phyloP scores from a whole-genome alignment of 768 basidiomycete genomes.

The Wakefieldia striispora region DNA sequence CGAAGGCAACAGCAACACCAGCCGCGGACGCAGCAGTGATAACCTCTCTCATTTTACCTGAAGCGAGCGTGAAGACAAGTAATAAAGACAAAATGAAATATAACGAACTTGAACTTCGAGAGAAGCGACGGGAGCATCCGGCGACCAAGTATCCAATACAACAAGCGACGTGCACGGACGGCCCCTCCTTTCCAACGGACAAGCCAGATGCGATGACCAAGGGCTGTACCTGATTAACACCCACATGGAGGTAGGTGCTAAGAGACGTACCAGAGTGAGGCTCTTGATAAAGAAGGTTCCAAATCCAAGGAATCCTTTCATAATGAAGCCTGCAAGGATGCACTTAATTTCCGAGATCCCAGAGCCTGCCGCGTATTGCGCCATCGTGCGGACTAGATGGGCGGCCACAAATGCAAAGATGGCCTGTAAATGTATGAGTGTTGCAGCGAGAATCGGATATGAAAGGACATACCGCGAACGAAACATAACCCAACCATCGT shows the following conservation, averaged over 20 bases:
- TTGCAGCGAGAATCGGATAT: background rate
- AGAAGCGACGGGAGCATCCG: constrained; percentile 75
- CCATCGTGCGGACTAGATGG: constrained; percentile 83
- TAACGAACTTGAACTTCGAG: constrained; percentile 78
- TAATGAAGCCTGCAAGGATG: constrained; percentile 94
- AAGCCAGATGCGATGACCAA: constrained; percentile 95
- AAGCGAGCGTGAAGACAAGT: constrained; percentile 14
- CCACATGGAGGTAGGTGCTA: background rate
- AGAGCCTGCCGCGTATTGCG: constrained; percentile 95
- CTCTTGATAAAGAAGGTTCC: constrained; percentile 94
- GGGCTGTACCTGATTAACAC: constrained; percentile 54
- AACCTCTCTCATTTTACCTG: constrained; percentile 85
- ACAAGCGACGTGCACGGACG: constrained; percentile 96
- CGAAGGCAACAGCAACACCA: constrained; percentile 97
- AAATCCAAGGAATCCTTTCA: constrained; percentile 91
- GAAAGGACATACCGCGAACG: constrained; percentile 72
- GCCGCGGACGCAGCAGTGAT: constrained; percentile 95
- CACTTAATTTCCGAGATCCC: constrained; percentile 99
- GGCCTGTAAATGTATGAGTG: constrained; percentile 46
- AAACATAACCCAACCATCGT: constrained; percentile 83
- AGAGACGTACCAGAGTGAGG: constrained; percentile 73
- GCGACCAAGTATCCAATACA: constrained; percentile 92
- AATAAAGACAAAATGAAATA: background rate
- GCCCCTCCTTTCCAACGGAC: constrained; percentile 97
- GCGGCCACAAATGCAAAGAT: constrained; percentile 84